Evolutionary conservation across 768 basidiomycete species (phyloP), one percentile per base, ranked within the genome.

Genomic region (Lentinula raphanica): DNA sequence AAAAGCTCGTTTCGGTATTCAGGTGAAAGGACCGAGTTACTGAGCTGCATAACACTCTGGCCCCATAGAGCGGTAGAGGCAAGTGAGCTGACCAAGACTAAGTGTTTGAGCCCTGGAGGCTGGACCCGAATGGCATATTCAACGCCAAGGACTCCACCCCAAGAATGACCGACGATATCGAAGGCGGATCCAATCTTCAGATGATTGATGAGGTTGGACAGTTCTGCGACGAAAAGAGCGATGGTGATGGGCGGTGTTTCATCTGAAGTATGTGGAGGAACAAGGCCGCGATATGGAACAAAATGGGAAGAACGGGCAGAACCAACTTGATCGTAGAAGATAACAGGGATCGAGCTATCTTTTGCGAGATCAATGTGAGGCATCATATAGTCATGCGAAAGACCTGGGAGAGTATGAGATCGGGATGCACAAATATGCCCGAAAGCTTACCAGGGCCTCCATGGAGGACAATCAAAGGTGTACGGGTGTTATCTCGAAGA

Each of bases 261-360:
- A 28, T 49, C n/a, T 49, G 27, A 8, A 6, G 48, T 12, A 29
- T 29, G 19, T 17, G 48, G 48, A 8, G 48, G 48, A 17, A 28
- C 13, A 28, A 31, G 11, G 11, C 48, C 48, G 17, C 36, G 23
- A 15, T 54, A 35, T 17, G 27, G 19, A 13, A 63, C 71, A 0
- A 73, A 70, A 54, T 77, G 80, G 13, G 80, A 77, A 3, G 80
- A 81, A 46, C 66, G 63, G 9, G 74, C 77, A 60, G 65, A 74
- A 5, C 82, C 81, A 28, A 84, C 57, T 61, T 83, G 82, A 62
- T 82, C 79, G 65, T 82, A 83, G 53, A 80, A 68, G 32, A 83
- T 64, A 53, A 82, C 71, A 19, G 80, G 77, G 54, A 72, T 75
- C 27, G 59, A 51, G 51, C 65, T 54, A 12, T 65, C 54, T 29